Base-by-base conservation (phyloP, 352 stramenopile genomes). In the Globisporangium viniferum region DNA sequence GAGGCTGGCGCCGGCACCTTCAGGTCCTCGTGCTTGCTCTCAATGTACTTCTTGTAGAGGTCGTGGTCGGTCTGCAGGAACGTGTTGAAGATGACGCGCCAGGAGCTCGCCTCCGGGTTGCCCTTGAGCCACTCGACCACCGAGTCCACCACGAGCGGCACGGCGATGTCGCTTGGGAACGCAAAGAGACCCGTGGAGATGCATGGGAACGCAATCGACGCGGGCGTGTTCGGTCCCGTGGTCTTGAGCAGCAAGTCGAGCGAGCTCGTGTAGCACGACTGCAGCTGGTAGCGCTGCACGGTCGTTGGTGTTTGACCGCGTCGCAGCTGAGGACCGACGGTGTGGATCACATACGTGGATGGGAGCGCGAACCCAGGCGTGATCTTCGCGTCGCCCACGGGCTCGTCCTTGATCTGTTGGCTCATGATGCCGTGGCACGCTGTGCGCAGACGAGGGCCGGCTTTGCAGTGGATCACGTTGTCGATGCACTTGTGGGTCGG, bases 21-120 rank as follows among this genome's bases (percentile, higher is more conserved):
- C 27, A 81, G 59, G 5, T 59, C 57, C 8, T 29, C 46, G 29
- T 75, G 39, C 9, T 67, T 53, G 20, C 48, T 44, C 54, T 78
- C 67, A 31, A 81, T 70, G 35, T 73, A 56, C 1, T 36, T 22
- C 65, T 80, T 74, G 72, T 93, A 93, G 18, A 89, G 55, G 7
- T 84, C 73, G 35, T 81, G 75, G 66, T 93, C 85, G 9, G 65
- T 70, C 20, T 87, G 73, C 4, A 86, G 59, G 54, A 92, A 93
- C 8, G 82, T 88, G 65, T 93, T 90, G 72, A 91, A 92, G 56
- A 92, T 73, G 14, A 93, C 77, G 44, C 71, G 84, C 78, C 84
- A 89, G 2, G 59, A 39, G 0, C 64, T 74, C 31, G 78, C 51
- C 10, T 80, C 64, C 9, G 73, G 18, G 58, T 91, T 74, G 1